Base-by-base conservation (phyloP, 2,329 filamentous ascomycete species). In the Coniosporium tulheliwenetii region DNA sequence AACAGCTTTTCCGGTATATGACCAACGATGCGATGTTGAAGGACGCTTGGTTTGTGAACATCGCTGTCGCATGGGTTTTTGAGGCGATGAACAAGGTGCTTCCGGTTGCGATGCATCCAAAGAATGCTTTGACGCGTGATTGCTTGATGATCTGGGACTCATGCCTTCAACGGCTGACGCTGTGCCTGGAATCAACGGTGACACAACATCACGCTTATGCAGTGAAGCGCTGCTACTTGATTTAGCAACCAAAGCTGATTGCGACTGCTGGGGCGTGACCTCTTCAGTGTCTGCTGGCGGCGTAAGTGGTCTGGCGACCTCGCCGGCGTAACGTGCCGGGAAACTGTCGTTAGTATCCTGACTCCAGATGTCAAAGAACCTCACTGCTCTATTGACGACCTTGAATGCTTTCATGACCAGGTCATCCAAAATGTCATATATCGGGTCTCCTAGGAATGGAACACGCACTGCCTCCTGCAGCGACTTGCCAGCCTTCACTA, bases 371-470 rank as follows among this genome's bases (percentile, higher is more conserved):
- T 98, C 91, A 35, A 94, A 70, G 53, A 98, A 96, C 36, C 81
- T 74, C 19, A 95, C 85, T 10, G 84, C 86, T 51, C 89, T 79
- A 38, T 80, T 89, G n/a, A 94, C 83, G 40, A 96, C 86, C 55
- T 83, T 86, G 66, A 94, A 96, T 0, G 87, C 87, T 58, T 87
- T 91, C 40, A 93, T 65, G 16, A 96, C 82, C 75, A 96, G 85
- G 57, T 94, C 84, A 53, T 96, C 89, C 43, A 95, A 75, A 43
- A 89, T 75, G 50, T 82, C 76, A 52, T 85, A 85, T 10, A 81
- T 67, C 37, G 76, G 70, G 29, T 79, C 71, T 0, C 63, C 56
- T 0, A 69, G 64, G 10, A 64, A 59, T 0, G 62, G 48, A 37
- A 67, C 67, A 44, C 65, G 69, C 43, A 84, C 77, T 46, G 75